Base-by-base conservation (phyloP, 805 yeast species). In the Priceomyces castillae region DNA sequence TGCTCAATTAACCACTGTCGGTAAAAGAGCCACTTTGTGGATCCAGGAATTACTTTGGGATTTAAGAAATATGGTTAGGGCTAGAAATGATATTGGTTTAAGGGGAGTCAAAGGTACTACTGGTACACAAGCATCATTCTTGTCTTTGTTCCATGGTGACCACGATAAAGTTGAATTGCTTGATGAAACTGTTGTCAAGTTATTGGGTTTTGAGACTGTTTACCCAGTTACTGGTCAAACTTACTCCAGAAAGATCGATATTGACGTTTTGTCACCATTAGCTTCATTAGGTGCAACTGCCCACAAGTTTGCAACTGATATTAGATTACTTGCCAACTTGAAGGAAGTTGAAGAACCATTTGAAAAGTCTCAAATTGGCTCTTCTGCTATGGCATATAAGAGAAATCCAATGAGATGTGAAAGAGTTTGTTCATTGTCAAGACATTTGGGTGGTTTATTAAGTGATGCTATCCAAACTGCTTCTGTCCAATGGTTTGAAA, bases 361-460 rank as follows among this genome's bases (percentile, higher is more conserved):
- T 64, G 99, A 94, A 76, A 88, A 87, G 73, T 82, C 90, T n/a
- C 99, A 94, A 77, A 94, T 94, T 61, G 99, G 99, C 34, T 90
- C 97, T 10, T 80, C 89, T 43, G 99, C 99, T 34, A 94, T 94
- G 99, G 99, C 99, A 23, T 94, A 94, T 77, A 94, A 94, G 81
- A 85, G 99, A 74, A 94, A 94, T 74, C 99, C 99, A 69, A 94
- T 94, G 99, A 86, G 99, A 76, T 85, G 92, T 63, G 99, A 94
- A 76, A 83, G 99, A 69, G 97, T 94, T 47, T 94, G 99, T 74
- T 94, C 99, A n/a, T 78, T 94, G 53, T 82, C 98, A 16, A 87
- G 99, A 75, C 98, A 92, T 67, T 69, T 94, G 69, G 96, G 96
- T 51, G 85, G 96, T 14, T 74, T 90, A 55, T 86, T 85, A 72